These are phyloP conservation scores for Yamadazyma endophytica DNA, from an alignment of 805 yeast species.

Conservation along the genomic window DNA sequence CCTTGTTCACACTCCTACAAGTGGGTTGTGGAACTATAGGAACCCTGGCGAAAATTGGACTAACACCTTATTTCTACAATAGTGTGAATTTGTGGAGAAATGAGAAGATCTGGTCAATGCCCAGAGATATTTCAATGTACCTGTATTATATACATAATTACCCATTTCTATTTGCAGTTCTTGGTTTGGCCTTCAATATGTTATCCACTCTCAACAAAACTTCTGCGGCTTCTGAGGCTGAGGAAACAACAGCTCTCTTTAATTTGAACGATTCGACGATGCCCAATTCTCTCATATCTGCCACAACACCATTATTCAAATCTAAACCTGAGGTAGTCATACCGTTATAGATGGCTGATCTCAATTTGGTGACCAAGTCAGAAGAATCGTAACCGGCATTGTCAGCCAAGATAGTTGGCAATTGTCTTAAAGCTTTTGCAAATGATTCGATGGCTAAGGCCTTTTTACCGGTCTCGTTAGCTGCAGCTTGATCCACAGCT, in stretches of 20 bases:
- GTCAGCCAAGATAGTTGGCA: constrained; percentile 94
- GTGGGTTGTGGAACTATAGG: too few species aligned
- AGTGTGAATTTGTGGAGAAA: too few species aligned
- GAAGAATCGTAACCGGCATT: constrained; percentile 96
- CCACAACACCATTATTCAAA: constrained; percentile 75
- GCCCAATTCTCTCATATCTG: constrained; percentile 93
- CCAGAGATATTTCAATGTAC: too few species aligned
- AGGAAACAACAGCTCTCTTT: constrained; percentile 88
- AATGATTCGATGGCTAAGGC: constrained; percentile 92
- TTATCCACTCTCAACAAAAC: constrained; percentile 93
- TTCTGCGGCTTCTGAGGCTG: constrained; percentile 98
- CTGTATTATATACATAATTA: constrained; percentile 10
- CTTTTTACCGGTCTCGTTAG: constrained; percentile 88
- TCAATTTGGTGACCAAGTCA: constrained; percentile 83
- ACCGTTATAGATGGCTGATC: constrained; percentile 90
- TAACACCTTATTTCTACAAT: too few species aligned
- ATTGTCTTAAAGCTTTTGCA: constrained; percentile 88
- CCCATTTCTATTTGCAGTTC: constrained; percentile 86
- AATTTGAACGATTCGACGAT: constrained; percentile 89
- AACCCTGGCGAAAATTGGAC: too few species aligned
- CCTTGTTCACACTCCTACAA: too few species aligned
- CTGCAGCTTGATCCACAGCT: constrained; percentile 91
- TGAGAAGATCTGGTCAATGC: too few species aligned
- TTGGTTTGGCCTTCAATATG: constrained; percentile 93
- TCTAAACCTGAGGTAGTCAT: constrained; percentile 89